Base-by-base conservation (phyloP, 2,329 filamentous ascomycete species). In the Atkinsonella hypoxylon region DNA sequence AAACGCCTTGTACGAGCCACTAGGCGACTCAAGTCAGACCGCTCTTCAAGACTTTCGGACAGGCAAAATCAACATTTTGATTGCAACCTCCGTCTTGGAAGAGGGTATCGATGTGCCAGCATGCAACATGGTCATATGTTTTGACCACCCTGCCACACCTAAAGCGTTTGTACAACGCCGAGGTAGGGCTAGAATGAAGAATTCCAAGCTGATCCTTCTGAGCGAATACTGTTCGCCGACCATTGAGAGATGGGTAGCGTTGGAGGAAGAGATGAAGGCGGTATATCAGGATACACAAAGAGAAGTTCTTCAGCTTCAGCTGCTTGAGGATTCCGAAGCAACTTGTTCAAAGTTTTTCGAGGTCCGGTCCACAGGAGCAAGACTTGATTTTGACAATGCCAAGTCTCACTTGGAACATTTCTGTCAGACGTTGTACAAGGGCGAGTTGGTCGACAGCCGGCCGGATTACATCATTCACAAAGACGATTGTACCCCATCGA, bases 361-460 rank as follows among this genome's bases (percentile, higher is more conserved):
- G 15, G 65, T 77, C 5, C 53, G 67, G 20, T 54, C 64, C 20
- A 77, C 73, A 0, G 69, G 82, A 4, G 88, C 87, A 0, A 66
- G 80, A 12, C 68, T 96, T 13, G 85, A 85, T 11, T 73, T 89
- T 1, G 78, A 87, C 38, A 86, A 86, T 56, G 85, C 88, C 1
- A 79, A 83, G 45, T 66, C 74, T n/a, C 89, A 93, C 63, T 74
- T 97, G 1, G 73, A 86, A 45, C 88, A 95, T 64, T 94, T 96
- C 58, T 96, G 90, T 64, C 70, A 72, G 0, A 74, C 76, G 0
- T 63, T 89, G 0, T 74, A 78, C 0, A 68, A 69, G 0, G 70
- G 70, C 1, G 75, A 78, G 26, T 87, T 82, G 59, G 72, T 82
- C 7, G 79, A 89, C 56, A 69, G 70, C 17, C 70, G 76, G 1